A percentile compares a stretch with the other conserved stretches of the same genome.
phyloP scores from a whole-genome alignment of 2,329 filamentous ascomycete species.

The Cadophora luteo-olivacea region DNA sequence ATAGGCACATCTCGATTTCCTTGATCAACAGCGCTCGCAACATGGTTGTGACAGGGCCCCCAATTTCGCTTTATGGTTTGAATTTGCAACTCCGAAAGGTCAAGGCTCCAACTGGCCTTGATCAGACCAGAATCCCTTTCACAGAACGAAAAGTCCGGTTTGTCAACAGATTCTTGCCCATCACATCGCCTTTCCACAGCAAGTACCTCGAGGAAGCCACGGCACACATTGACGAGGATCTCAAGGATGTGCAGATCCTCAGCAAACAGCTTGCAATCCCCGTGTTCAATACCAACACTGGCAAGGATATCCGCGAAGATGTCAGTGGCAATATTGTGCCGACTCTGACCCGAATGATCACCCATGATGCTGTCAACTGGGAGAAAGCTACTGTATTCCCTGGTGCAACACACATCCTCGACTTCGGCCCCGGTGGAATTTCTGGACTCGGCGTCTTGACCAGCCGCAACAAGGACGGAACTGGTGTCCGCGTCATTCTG shows the following conservation, averaged over 20 bases:
- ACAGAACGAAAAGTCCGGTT: slow-evolving; percentile 97
- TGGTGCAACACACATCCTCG: slow-evolving; percentile 88
- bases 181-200: slow-evolving; percentile 98
- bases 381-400: slow-evolving; percentile 93
- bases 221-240: slow-evolving; percentile 82
- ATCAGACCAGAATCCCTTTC: slow-evolving; percentile 92
- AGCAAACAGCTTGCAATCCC: slow-evolving; percentile 78
- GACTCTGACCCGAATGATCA: slow-evolving; percentile 88
- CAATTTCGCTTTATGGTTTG: slow-evolving; percentile 93
- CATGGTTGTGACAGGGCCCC: slow-evolving; percentile 94
- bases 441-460: slow-evolving; percentile 95
- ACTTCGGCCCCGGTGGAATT: slow-evolving; percentile 96
- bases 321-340: slow-evolving; percentile 83
- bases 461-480: slow-evolving; percentile 99
- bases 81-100: slow-evolving; percentile 95
- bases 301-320: slow-evolving; percentile 78
- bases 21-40: slow-evolving; percentile 97
- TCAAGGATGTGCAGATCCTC: slow-evolving; percentile 81
- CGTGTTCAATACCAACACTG: slow-evolving; percentile 89
- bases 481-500: slow-evolving; percentile 93
- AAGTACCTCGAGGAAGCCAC: slow-evolving; percentile 86
- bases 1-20: slow-evolving; percentile 93
- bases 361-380: slow-evolving; percentile 93
- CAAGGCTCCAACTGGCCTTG: slow-evolving; percentile 95
- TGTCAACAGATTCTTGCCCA: slow-evolving; percentile 94